Evolutionary conservation across 306 rosid genomes (phyloP), one percentile per base, ranked within the genome.

Genomic region (Purshia tridentata): DNA sequence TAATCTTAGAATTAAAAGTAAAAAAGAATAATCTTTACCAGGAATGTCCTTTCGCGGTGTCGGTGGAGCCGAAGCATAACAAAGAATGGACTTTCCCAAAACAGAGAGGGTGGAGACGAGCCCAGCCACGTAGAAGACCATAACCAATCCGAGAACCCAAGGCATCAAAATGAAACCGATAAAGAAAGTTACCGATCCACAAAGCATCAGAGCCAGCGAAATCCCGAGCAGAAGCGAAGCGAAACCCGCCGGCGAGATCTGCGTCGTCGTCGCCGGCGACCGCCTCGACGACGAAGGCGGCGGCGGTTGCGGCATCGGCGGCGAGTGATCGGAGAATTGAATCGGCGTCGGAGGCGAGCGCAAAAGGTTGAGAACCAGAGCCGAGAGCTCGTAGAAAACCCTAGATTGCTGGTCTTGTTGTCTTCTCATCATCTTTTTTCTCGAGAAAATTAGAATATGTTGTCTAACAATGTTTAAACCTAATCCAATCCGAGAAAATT

Each of bases 131-230:
- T 87, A 94, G 47, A 90, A 79, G 18, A 94, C 58, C 93, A 87
- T 85, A 0, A 86, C 80, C 81, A 91, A 84, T 9, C 96, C 96
- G 16, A 91, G 69, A 80, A 91, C 88, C 99, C 98, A 95, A 0
- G 99, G 97, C 98, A 95, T 90, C 77, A 95, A 77, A 46, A 95
- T 69, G 77, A 95, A 95, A 46, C 97, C 98, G 35, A 95, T 79
- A 20, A 95, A 86, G 84, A 95, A 95, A 44, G 99, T 87, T 16
- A 95, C 92, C 47, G 97, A 91, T 67, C 99, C 99, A 58, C 98
- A 89, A 1, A 95, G 87, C 96, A 95, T 95, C 88, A 95, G 73
- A 48, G 99, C 78, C 78, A 90, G 66, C 42, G 99, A 88, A 54
- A 95, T 86, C 69, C 98, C 99, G 0, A 95, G 58, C 50, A 95